phyloP scores from a whole-genome alignment of 768 basidiomycete genomes.

The Dacryopinax primogenitus region DNA sequence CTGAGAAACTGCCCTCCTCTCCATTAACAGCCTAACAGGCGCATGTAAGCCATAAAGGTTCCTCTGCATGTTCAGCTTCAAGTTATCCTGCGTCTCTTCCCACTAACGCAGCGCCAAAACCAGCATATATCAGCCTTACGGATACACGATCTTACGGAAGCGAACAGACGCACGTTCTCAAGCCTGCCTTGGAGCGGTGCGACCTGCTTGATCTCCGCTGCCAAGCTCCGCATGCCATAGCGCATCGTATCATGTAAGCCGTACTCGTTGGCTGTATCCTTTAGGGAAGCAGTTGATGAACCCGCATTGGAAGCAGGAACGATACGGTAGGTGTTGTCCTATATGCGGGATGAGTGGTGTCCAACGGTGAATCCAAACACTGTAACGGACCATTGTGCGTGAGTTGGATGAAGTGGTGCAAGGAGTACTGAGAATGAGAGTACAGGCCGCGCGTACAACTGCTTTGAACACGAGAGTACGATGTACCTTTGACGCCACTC shows the following conservation, averaged over 20 bases:
- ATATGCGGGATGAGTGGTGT: no score
- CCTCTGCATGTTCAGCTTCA: slow-evolving; percentile 72
- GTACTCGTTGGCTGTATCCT: slow-evolving; percentile 55
- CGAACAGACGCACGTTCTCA: slow-evolving; percentile 46
- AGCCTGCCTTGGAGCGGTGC: slow-evolving; percentile 55
- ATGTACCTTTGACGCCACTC: no score
- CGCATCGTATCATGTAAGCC: slow-evolving; percentile 82
- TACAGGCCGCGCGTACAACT: no score
- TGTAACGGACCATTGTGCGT: neutral
- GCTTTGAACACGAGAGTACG: no score
- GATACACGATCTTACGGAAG: neutral
- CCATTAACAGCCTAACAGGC: slow-evolving; percentile 86
- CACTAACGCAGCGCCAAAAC: slow-evolving; percentile 43
- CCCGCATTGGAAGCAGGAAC: slow-evolving; percentile 38
- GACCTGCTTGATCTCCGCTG: slow-evolving; percentile 53
- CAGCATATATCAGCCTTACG: neutral
- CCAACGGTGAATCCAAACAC: no score
- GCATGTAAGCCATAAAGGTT: slow-evolving; percentile 76
- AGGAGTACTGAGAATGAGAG: no score
- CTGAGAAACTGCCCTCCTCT: slow-evolving; percentile 67
- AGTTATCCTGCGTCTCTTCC: slow-evolving; percentile 82
- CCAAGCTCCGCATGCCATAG: slow-evolving; percentile 72
- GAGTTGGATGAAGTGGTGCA: no score
- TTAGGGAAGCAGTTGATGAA: slow-evolving; percentile 38
- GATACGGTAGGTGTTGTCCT: slow-evolving; percentile 40